Conservation (phyloP, 1,284 basidiomycete genomes). For the Papiliotrema terrestris region DNA sequence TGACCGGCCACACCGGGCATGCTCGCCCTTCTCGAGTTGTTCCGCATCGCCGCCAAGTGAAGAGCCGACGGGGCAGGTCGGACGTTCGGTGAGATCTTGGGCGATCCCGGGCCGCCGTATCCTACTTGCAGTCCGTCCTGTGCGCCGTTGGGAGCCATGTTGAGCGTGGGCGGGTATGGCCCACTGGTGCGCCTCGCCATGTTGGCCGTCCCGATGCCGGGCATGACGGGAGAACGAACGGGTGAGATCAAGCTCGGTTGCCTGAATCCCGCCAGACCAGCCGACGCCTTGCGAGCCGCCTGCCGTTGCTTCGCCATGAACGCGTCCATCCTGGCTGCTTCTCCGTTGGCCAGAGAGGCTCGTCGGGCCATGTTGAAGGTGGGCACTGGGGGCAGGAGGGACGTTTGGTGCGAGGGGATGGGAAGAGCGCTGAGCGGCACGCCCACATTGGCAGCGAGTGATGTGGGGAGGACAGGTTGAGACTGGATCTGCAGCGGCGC, state of each 20-base stretch:
- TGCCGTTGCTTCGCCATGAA: conserved; percentile 29
- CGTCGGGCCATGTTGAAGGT: conserved; percentile 31
- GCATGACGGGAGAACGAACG: conserved; percentile 20
- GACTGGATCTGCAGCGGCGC: neutral
- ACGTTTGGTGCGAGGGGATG: neutral
- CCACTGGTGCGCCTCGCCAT: conserved; percentile 35
- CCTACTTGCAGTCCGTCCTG: neutral
- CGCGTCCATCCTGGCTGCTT: conserved; percentile 32
- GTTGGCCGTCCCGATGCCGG: conserved; percentile 26
- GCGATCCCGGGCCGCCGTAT: conserved; percentile 12
- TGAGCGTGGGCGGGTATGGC: conserved; percentile 37
- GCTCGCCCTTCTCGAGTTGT: conserved; percentile 38
- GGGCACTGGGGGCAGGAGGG: conserved; percentile 10
- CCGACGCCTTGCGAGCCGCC: conserved; percentile 8
- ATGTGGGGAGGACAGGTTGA: neutral
- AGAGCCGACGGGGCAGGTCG: conserved; percentile 31
- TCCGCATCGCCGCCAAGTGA: conserved; percentile 40
- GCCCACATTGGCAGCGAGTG: no score
- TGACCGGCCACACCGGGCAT: conserved; percentile 29
- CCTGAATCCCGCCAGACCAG: neutral
- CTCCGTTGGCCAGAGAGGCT: conserved; percentile 35
- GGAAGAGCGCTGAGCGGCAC: neutral
- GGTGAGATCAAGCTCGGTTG: conserved; percentile 6
- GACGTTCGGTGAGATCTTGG: conserved; percentile 28
- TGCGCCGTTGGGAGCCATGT: neutral